These are phyloP conservation scores for Pleurotus citrinopileatus DNA, from an alignment of 768 basidiomycete species.

Conservation along the genomic window DNA sequence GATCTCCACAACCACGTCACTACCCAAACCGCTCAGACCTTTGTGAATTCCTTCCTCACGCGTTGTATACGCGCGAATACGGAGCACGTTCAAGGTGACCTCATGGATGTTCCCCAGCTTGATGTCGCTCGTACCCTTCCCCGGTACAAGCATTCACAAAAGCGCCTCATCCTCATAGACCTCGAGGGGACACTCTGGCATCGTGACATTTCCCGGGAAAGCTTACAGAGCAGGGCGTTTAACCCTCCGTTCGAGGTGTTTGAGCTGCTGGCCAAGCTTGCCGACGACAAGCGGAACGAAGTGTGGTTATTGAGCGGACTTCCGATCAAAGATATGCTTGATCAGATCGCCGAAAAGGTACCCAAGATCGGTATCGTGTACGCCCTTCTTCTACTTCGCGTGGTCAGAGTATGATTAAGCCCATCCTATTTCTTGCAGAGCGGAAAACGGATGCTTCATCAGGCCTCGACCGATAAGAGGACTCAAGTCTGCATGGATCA, in stretches of 20 bases:
- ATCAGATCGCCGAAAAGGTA: constrained; percentile 55
- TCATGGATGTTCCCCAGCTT: constrained; percentile 25
- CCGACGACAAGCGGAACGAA: constrained; percentile 65
- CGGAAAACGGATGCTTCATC: constrained; percentile 88
- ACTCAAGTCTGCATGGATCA: constrained; percentile 56
- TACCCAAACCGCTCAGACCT: constrained; percentile 84
- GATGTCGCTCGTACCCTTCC: constrained; percentile 54
- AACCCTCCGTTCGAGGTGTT: constrained; percentile 38
- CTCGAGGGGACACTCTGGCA: constrained; percentile 81
- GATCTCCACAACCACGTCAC: constrained; percentile 85
- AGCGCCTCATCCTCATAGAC: constrained; percentile 70
- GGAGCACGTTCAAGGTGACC: constrained; percentile 52
- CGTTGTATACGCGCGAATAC: constrained; percentile 70
- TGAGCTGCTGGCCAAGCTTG: constrained; percentile 51
- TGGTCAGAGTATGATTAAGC: not conserved
- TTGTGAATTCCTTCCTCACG: constrained; percentile 76
- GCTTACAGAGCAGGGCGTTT: constrained; percentile 26
- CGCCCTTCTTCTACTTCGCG: constrained; percentile 24
- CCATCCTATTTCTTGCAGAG: constrained; percentile 34
- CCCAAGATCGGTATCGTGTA: constrained; percentile 77
- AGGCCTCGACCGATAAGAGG: constrained; percentile 40
- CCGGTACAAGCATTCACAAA: constrained; percentile 61
- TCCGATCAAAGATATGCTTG: constrained; percentile 59
- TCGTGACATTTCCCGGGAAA: constrained; percentile 48
- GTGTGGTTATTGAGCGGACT: constrained; percentile 84